Evolutionary conservation across 768 basidiomycete genomes (phyloP), one percentile per base, ranked within the genome.

Genomic region (Amanita rimosa): DNA sequence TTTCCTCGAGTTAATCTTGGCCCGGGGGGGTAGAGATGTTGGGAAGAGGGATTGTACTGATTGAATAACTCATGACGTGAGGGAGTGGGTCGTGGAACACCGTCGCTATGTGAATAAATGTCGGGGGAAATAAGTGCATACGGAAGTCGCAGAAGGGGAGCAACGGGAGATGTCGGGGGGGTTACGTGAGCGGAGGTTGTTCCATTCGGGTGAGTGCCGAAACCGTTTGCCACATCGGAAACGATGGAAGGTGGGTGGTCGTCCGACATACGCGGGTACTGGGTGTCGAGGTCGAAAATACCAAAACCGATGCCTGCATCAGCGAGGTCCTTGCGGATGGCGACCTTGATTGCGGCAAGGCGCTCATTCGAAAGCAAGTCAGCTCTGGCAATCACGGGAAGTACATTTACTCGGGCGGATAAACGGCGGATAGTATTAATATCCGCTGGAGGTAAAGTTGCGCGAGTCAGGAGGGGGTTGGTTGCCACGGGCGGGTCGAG

Each of bases 231-330:
- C 33, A 69, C 56, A 61, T 80, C 78, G 52, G 73, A 70, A 57
- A 74, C 73, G 57, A 70, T 67, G 50, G 68, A 62, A 53, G 67
- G 61, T 49, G 71, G 67, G 53, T 67, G 61, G 55, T 73, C 71
- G 52, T 75, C 73, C 54, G 62, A 68, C 53, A 58, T 53, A 62
- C 67, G 70, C 52, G 70, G 67, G 61, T 74, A 70, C 55, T 69
- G 74, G 54, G 64, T 68, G 64, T 85, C 84, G 62, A 78, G 70
- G 71, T 90, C 88, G 67, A 92, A 91, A 55, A 92, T 88, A 57
- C 88, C 87, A 64, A 90, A 90, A 52, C 85, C 87, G 61, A 90
- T 89, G 51, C 87, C 88, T 42, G 84, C 83, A 55, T 84, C 82
- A 35, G 86, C 86, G 40, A 91, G 73, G 67, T 89, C 86, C 60